Conservation (phyloP, 441 rosid species). For the Bocquillonia castaneifolia region DNA sequence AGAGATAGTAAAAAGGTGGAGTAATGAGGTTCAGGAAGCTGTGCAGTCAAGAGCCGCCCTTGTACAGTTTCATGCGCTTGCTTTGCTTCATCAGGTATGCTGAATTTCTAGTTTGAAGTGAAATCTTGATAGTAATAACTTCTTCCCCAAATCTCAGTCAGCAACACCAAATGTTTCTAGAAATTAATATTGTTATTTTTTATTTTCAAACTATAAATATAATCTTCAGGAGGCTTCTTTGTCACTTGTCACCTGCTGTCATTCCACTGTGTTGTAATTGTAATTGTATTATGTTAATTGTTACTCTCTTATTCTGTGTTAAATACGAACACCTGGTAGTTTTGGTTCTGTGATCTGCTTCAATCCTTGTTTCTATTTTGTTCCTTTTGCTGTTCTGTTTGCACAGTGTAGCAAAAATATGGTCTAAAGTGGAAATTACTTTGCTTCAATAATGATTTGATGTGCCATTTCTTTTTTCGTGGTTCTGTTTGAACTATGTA, state of each 20-base stretch:
- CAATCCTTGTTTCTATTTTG: neutral
- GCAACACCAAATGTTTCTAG: neutral
- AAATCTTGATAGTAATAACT: neutral
- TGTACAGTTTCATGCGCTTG: constrained; percentile 97
- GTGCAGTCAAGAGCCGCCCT: constrained; percentile 95
- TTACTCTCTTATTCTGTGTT: neutral
- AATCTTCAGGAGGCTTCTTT: neutral
- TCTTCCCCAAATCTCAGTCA: neutral
- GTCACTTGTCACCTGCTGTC: neutral
- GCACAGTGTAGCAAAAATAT: no score
- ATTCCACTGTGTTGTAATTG: neutral
- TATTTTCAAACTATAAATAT: neutral
- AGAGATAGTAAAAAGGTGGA: constrained; percentile 97
- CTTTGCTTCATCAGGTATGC: constrained; percentile 81
- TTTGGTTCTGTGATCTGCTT: no score
- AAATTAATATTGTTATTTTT: neutral
- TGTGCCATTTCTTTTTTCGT: neutral
- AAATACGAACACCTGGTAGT: neutral
- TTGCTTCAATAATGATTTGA: no score
- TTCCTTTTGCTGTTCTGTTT: neutral
- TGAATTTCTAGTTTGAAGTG: constrained; percentile 7
- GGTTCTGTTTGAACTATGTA: neutral
- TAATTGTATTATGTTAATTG: neutral
- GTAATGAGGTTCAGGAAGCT: constrained; percentile 99
- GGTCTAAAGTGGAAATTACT: no score